phyloP scores from a whole-genome alignment of 306 rosid species.

The Hippophae tibetana region DNA sequence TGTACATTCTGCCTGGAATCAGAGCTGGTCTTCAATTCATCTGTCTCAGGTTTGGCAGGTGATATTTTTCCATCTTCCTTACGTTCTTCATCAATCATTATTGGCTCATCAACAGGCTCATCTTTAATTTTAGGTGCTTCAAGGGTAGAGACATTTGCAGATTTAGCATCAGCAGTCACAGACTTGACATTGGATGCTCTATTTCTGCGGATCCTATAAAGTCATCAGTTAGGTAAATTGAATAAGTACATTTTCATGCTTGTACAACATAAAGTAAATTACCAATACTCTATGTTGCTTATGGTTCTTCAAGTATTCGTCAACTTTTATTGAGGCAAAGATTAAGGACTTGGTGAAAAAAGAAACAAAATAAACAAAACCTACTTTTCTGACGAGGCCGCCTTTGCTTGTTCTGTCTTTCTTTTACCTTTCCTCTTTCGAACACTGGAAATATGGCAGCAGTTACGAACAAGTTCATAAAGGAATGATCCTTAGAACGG shows the following conservation, averaged over 20 bases:
- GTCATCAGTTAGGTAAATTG: constrained; percentile 3
- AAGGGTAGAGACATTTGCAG: constrained; percentile 7
- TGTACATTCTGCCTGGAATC: constrained; percentile 8
- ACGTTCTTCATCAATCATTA: constrained; percentile 2
- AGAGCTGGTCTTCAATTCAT: constrained; percentile 14
- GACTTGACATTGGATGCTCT: constrained; percentile 17
- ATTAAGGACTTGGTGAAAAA: background rate
- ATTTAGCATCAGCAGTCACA: constrained; percentile 8
- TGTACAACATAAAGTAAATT: background rate
- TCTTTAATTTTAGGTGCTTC: constrained; percentile 9
- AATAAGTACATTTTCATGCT: background rate
- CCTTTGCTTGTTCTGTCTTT: constrained; percentile 16
- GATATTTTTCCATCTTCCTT: constrained; percentile 14
- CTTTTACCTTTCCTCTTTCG: constrained; percentile 17
- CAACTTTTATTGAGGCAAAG: background rate
- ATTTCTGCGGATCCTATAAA: constrained; percentile 18
- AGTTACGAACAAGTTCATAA: background rate
- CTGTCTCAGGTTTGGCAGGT: constrained; percentile 16
- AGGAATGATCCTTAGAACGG: background rate
- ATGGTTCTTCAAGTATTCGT: background rate
- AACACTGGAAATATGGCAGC: constrained; percentile 24
- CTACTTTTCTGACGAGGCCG: constrained; percentile 22
- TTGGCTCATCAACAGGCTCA: constrained; percentile 13
- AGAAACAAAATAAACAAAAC: constrained; percentile 1
- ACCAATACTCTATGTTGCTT: background rate